phyloP scores from a whole-genome alignment of 257 asterid genomes.

The Apocynum venetum region DNA sequence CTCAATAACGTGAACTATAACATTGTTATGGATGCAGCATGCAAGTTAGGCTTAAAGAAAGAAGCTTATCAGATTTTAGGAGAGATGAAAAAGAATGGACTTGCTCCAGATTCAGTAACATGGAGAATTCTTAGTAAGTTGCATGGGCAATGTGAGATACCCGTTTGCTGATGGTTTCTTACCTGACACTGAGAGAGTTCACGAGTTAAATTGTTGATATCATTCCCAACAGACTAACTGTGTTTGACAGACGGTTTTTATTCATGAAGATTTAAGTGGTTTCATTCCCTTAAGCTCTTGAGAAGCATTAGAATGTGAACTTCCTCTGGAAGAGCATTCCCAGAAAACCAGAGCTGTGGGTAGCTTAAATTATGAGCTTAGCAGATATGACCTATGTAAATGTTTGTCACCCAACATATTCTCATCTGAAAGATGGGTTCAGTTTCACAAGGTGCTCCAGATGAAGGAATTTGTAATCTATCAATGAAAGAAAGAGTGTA shows the following conservation, averaged over 20 bases:
- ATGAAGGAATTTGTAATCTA: too few relatives aligned
- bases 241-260: background rate
- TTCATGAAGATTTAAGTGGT: background rate
- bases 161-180: conserved; percentile 8
- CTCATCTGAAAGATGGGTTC: background rate
- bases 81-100: conserved; percentile 78
- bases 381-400: background rate
- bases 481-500: background rate
- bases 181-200: background rate
- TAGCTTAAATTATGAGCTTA: background rate
- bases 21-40: conserved; percentile 63
- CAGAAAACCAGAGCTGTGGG: background rate
- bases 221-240: background rate
- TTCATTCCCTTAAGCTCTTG: background rate
- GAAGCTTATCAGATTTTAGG: conserved; percentile 76
- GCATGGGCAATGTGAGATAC: conserved; percentile 27
- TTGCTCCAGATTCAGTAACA: conserved; percentile 69
- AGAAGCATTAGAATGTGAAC: background rate
- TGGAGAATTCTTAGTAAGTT: conserved; percentile 84
- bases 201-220: background rate
- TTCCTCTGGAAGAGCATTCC: background rate
- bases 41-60: conserved; percentile 60
- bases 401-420: background rate
- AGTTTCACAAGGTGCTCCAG: background rate
- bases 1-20: conserved; percentile 64